Conservation (phyloP, 306 rosid genomes). For the Rosa lucieae region DNA sequence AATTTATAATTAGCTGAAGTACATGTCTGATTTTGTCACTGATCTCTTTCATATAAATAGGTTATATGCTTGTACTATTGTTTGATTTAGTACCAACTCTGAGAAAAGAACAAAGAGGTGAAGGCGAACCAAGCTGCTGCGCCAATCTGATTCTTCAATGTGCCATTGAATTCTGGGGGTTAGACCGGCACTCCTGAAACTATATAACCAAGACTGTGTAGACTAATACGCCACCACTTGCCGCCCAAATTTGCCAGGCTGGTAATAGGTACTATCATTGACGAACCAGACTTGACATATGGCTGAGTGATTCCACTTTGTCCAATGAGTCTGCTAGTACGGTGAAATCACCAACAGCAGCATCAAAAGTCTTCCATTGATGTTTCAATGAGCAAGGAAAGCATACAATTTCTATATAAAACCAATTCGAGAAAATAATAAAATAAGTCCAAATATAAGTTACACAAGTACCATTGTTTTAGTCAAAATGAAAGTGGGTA, state of each 20-base stretch:
- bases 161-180: slow-evolving; percentile 53
- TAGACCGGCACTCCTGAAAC: slow-evolving; percentile 52
- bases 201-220: slow-evolving; percentile 61
- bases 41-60: background rate
- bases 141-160: slow-evolving; percentile 53
- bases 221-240: slow-evolving; percentile 33
- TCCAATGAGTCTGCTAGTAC: slow-evolving; percentile 40
- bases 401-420: background rate
- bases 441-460: background rate
- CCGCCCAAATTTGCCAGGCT: slow-evolving; percentile 52
- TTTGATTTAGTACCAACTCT: slow-evolving; percentile 45
- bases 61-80: background rate
- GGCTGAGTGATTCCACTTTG: slow-evolving; percentile 64
- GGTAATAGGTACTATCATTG: slow-evolving; percentile 69
- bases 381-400: slow-evolving; percentile 7
- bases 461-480: no score
- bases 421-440: background rate
- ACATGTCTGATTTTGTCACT: background rate
- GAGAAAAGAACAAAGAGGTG: slow-evolving; percentile 73
- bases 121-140: slow-evolving; percentile 61
- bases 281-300: slow-evolving; percentile 60
- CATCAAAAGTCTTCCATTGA: slow-evolving; percentile 53
- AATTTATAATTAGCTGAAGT: background rate
- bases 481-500: background rate
- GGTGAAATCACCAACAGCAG: slow-evolving; percentile 63